Percentiles rank a stretch among this genome's conserved stretches.
Conservation (phyloP, 495 filamentous ascomycete species). For the Beverwykella pulmonaria region DNA sequence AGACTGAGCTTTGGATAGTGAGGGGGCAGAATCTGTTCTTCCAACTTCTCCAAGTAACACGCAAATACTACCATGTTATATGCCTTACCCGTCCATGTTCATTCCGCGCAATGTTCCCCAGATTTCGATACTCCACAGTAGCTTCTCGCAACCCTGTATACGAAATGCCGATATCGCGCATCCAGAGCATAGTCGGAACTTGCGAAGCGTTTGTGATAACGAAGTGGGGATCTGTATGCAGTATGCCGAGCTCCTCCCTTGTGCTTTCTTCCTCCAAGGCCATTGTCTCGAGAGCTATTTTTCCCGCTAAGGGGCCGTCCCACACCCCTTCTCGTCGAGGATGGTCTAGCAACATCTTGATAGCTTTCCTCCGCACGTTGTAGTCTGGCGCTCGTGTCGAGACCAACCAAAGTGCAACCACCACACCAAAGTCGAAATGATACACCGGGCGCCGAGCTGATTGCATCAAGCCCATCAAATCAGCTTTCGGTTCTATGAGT, state of each 20-base stretch:
- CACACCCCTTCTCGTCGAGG: conserved; percentile 23
- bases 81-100: conserved; percentile 1
- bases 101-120: not conserved
- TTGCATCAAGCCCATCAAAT: not conserved
- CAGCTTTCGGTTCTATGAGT: not conserved
- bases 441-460: not conserved
- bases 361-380: conserved; percentile 10
- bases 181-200: not conserved
- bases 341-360: conserved; percentile 14
- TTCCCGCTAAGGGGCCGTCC: conserved; percentile 23
- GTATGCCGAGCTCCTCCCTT: not conserved
- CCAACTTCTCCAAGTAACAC: not conserved
- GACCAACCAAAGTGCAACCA: conserved; percentile 5
- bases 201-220: not conserved
- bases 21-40: too few relatives aligned
- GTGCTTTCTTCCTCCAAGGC: conserved; percentile 9
- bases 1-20: not conserved
- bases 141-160: not conserved
- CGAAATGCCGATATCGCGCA: not conserved
- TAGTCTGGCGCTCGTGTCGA: not conserved
- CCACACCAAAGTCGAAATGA: not conserved
- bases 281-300: conserved; percentile 23
- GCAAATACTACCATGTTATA: not conserved
- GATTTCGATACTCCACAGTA: conserved; percentile 4
- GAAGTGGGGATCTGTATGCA: not conserved